Percentiles rank a stretch among this genome's conserved stretches.
phyloP scores from a whole-genome alignment of 2,329 filamentous ascomycete species.

The Botrytis sinoallii region DNA sequence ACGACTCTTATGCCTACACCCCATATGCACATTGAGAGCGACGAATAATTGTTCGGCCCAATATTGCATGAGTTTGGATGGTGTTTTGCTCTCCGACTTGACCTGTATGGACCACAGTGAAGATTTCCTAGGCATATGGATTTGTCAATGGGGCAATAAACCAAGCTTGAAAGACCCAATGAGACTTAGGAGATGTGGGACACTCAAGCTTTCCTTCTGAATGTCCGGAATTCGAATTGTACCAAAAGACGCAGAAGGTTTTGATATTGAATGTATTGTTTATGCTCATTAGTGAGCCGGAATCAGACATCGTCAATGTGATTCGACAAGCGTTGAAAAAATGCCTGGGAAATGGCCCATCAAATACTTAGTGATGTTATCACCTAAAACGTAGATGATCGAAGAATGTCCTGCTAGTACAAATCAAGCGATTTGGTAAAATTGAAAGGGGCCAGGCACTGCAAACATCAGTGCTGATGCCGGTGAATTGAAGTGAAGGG shows the following conservation, averaged over 20 bases:
- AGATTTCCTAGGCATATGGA: not conserved
- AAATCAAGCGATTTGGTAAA: not conserved
- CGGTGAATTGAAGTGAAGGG: not conserved
- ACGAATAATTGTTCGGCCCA: not conserved
- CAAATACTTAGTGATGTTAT: not conserved
- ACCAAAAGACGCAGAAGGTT: not conserved
- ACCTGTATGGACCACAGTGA: accelerated
- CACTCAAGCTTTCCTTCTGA: not conserved
- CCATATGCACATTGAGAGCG: not conserved
- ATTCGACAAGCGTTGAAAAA: not conserved
- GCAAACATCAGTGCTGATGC: not conserved
- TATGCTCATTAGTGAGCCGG: not conserved
- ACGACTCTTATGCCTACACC: too few species aligned
- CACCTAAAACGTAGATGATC: not conserved
- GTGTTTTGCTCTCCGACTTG: not conserved
- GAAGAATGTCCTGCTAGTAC: not conserved
- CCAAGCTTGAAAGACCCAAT: not conserved
- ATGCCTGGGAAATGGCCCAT: not conserved
- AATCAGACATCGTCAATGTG: not conserved
- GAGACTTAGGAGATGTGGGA: not conserved
- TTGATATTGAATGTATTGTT: not conserved
- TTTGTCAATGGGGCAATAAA: not conserved
- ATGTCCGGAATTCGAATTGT: not conserved
- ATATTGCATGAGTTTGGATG: not conserved
- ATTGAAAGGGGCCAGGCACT: not conserved